Base-by-base conservation (phyloP, 1,284 basidiomycete species). In the Paramarasmius palmivorus region DNA sequence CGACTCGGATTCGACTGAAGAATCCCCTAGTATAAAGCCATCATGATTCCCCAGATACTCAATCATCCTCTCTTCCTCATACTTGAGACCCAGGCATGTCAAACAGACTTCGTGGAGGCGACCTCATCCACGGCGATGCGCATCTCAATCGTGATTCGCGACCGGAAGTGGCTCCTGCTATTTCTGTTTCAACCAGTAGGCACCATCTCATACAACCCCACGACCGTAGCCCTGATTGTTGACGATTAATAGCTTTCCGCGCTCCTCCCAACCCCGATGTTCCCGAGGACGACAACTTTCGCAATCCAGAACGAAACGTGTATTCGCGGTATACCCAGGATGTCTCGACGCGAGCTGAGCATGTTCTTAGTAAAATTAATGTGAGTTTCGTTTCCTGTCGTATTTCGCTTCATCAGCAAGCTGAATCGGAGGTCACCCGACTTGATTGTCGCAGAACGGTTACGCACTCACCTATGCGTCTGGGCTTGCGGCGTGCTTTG, bases 291-390 rank as follows among this genome's bases (percentile, higher is more conserved):
- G n/a, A n/a, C n/a, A 74, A 84, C 58, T 54, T 71, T 26, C 66
- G 73, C 56, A 76, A 83, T 54, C 82, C 87, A 1, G 59, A 68
- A 22, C 69, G 71, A 26, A 82, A 90, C 64, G 63, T 88, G 19
- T 92, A 92, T 65, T 87, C 88, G 45, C 75, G 90, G 41, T 89
- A 89, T 62, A 86, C 85, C 2, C 83, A 87, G 58, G 73, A 70
- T 54, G 74, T 83, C 10, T 80, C 72, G 54, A 81, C 81, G 15
- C 73, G 89, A 25, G 85, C 75, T 2, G 88, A 91, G 63, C 81
- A 83, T 56, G 74, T 92, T 20, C 71, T 92, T 40, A 83, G 84
- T 56, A 77, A 82, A 50, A 77, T 92, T 58, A 85, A 81, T 59
- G 88, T 86, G 62, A 55, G 77, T 59, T 41, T 20, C 40, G 20